phyloP scores from a whole-genome alignment of 371 early-diverging fungal genomes.

The Mucor circinelloides region DNA sequence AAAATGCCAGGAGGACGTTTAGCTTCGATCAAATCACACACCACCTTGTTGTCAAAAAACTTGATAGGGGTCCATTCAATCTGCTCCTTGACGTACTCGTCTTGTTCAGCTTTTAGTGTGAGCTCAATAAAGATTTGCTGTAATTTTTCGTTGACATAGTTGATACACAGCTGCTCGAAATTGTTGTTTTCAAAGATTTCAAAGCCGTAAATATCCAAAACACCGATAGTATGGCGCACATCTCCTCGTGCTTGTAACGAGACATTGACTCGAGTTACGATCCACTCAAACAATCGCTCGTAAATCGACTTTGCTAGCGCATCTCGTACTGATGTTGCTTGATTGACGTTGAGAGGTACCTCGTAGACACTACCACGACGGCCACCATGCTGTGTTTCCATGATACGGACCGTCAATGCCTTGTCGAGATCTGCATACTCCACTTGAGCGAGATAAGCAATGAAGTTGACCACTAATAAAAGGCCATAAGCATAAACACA shows the following conservation, averaged over 20 bases:
- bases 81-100: slow-evolving; percentile 94
- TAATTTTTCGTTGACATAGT: slow-evolving; percentile 99
- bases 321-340: slow-evolving; percentile 82
- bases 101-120: slow-evolving; percentile 96
- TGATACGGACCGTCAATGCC: slow-evolving; percentile 70
- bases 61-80: slow-evolving; percentile 99
- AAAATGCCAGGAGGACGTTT: slow-evolving; percentile 93
- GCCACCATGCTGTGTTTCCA: slow-evolving; percentile 84
- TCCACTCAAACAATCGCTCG: slow-evolving; percentile 88
- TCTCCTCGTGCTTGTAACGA: slow-evolving; percentile 69
- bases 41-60: slow-evolving; percentile 98
- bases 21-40: slow-evolving; percentile 96
- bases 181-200: slow-evolving; percentile 97
- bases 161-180: slow-evolving; percentile 99
- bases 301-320: slow-evolving; percentile 87
- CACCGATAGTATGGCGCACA: slow-evolving; percentile 84
- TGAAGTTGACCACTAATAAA: slow-evolving; percentile 64
- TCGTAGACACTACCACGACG: slow-evolving; percentile 80
- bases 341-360: slow-evolving; percentile 78
- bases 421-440: slow-evolving; percentile 64
- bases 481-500: not conserved
- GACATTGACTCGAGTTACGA: slow-evolving; percentile 83
- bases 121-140: slow-evolving; percentile 99
- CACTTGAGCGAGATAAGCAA: slow-evolving; percentile 79
- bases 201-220: slow-evolving; percentile 97